Evolutionary conservation across 2,329 filamentous ascomycete species (phyloP).

Genomic region (Didymella exigua): DNA sequence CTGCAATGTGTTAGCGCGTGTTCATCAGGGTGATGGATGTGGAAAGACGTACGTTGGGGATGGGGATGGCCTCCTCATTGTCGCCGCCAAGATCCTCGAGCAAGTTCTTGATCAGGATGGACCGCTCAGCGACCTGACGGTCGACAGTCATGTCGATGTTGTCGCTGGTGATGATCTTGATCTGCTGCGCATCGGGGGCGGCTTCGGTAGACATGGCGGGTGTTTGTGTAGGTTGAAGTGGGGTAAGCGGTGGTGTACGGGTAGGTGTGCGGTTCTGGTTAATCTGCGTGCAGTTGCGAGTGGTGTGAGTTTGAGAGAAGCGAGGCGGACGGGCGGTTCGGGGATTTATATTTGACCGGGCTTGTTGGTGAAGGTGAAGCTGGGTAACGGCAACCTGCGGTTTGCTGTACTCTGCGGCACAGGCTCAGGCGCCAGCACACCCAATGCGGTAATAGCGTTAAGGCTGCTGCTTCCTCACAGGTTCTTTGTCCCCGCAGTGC

Average conservation of each 20-base stretch:
- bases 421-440: slow-evolving; percentile 16
- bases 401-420: slow-evolving; percentile 11
- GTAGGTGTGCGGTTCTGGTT: neutral
- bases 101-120: slow-evolving; percentile 97
- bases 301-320: slow-evolving; percentile 8
- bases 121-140: slow-evolving; percentile 84
- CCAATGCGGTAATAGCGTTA: slow-evolving; percentile 10
- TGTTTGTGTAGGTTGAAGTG: slow-evolving; percentile 22
- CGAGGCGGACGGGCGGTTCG: slow-evolving; percentile 6
- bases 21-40: neutral
- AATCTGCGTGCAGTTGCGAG: slow-evolving; percentile 1
- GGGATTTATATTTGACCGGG: slow-evolving; percentile 20
- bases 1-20: slow-evolving; percentile 45
- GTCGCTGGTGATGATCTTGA: slow-evolving; percentile 55
- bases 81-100: slow-evolving; percentile 83
- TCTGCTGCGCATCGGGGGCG: slow-evolving; percentile 19
- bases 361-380: slow-evolving; percentile 8
- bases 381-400: slow-evolving; percentile 14
- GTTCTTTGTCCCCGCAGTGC: neutral
- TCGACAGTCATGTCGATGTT: slow-evolving; percentile 57
- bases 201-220: slow-evolving; percentile 33
- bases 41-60: slow-evolving; percentile 66
- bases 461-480: slow-evolving; percentile 5
- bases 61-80: slow-evolving; percentile 75
- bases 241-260: slow-evolving; percentile 23